Evolutionary conservation across 2,329 filamentous ascomycete species (phyloP), one percentile per base, ranked within the genome.

Genomic region (Pseudophaeomoniella oleicola): DNA sequence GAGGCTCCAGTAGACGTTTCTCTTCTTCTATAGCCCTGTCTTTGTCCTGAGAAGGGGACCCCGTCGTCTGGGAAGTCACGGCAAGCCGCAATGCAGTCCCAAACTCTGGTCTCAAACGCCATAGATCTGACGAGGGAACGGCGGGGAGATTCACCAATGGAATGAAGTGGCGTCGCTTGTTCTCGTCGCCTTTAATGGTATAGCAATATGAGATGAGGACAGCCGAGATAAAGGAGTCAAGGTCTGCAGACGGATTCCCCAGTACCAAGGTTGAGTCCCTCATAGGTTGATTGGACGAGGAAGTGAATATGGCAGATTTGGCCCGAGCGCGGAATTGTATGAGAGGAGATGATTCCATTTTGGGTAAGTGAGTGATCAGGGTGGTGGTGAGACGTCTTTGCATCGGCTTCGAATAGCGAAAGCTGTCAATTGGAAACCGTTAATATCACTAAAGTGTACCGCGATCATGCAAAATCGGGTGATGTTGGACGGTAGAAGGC

Each of bases 211-310:
- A 67, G 48, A 71, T 76, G n/a, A 75, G 50, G 22, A 78, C 58
- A 5, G 72, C 70, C 39, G 67, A 69, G 39, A 72, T 67, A 49
- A 78, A 70, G 17, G 73, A 78, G 56, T 78, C 74, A 38, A 78
- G 64, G 50, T 78, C 74, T 49, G 56, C 56, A n/a, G 60, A 60
- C 11, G 57, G 54, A 37, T 66, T 63, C 15, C 58, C 61, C 27
- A 62, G 46, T 14, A 64, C 60, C 38, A 61, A 58, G 16, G 60
- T 50, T 0, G 52, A 54, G 11, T 50, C 30, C 19, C 55, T 46
- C 12, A 19, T 9, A 18, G 10, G 15, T 9, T 18, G 10, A 19
- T 15, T 17, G 4, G 32, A 12, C 4, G 32, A 17, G 10, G 32
- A 17, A 34, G 14, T 17, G 13, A 17, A 17, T 4, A 34, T 13